Conservation (phyloP, 2,329 filamentous ascomycete genomes). For the Lachnellula willkommii region DNA sequence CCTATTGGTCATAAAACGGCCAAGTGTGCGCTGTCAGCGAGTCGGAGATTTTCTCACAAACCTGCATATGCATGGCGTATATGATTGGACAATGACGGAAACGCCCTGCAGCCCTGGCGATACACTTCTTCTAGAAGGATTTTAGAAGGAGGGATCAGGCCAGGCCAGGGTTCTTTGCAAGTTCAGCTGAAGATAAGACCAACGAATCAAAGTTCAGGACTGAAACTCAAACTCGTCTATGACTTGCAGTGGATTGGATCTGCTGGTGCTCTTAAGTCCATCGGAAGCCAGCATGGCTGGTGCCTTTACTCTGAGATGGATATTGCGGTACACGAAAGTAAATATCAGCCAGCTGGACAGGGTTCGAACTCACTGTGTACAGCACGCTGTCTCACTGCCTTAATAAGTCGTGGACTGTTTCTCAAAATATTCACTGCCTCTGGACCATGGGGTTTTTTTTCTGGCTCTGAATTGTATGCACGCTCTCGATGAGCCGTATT, state of each 20-base stretch:
- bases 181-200: background rate
- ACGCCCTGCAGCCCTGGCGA: background rate
- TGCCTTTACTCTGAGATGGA: too few relatives aligned
- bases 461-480: too few relatives aligned
- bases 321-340: too few relatives aligned
- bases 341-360: too few relatives aligned
- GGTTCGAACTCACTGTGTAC: too few relatives aligned
- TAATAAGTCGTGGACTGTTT: too few relatives aligned
- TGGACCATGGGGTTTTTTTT: too few relatives aligned
- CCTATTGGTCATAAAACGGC: background rate
- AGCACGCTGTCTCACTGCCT: too few relatives aligned
- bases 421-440: too few relatives aligned
- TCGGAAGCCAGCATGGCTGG: too few relatives aligned
- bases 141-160: background rate
- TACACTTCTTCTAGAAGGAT: background rate
- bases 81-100: background rate
- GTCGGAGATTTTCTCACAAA: background rate
- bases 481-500: too few relatives aligned
- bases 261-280: background rate
- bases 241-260: background rate
- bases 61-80: background rate
- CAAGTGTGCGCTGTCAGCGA: background rate
- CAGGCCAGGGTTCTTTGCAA: background rate
- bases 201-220: background rate
- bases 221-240: background rate